phyloP scores from a whole-genome alignment of 108 stramenopile species.

The Mediolabrus comicus region DNA sequence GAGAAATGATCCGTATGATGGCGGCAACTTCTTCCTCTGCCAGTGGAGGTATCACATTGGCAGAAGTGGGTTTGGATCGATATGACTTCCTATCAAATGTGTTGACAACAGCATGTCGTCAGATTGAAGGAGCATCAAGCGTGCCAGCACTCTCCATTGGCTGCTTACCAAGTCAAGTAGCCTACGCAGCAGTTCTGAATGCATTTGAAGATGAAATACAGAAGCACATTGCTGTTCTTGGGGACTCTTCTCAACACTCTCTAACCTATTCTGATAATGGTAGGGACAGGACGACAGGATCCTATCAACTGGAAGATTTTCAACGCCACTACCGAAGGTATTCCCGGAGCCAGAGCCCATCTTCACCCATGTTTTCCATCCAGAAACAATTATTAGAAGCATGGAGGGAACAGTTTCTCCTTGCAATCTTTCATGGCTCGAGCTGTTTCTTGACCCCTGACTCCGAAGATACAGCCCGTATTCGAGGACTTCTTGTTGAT shows the following conservation, averaged over 20 bases:
- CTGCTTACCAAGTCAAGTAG: slow-evolving; percentile 51
- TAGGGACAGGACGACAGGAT: slow-evolving; percentile 6
- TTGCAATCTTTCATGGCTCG: slow-evolving; percentile 26
- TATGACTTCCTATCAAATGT: slow-evolving; percentile 12
- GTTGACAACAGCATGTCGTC: slow-evolving; percentile 21
- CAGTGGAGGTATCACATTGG: background rate
- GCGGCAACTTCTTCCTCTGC: slow-evolving; percentile 8
- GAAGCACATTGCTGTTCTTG: slow-evolving; percentile 2
- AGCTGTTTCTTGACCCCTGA: slow-evolving; percentile 32
- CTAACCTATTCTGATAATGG: background rate
- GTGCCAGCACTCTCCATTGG: slow-evolving; percentile 31
- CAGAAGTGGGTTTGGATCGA: slow-evolving; percentile 23
- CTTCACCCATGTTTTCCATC: background rate
- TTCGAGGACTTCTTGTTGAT: slow-evolving; percentile 27
- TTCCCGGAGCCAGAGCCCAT: slow-evolving; percentile 19
- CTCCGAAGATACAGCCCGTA: slow-evolving; percentile 21
- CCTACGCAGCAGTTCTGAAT: slow-evolving; percentile 63
- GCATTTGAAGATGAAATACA: slow-evolving; percentile 49
- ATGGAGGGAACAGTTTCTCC: slow-evolving; percentile 36
- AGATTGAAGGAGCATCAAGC: slow-evolving; percentile 32
- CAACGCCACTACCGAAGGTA: slow-evolving; percentile 42
- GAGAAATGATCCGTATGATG: slow-evolving; percentile 30
- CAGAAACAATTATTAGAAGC: slow-evolving; percentile 24
- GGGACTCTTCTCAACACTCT: background rate
- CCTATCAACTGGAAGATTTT: slow-evolving; percentile 37